Conservation (phyloP, 805 yeast species). For the Starmera amethionina region DNA sequence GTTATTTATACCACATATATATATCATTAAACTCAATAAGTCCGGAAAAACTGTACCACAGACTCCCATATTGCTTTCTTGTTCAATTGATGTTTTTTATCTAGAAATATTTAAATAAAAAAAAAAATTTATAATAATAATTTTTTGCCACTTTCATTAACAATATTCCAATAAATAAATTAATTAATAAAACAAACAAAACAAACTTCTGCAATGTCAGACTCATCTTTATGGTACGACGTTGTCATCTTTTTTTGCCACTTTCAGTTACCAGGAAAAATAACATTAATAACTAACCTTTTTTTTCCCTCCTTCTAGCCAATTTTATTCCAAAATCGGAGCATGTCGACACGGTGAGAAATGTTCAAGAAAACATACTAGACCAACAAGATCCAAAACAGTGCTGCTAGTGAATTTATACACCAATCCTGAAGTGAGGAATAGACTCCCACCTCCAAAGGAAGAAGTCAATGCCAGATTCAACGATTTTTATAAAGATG, state of each 20-base stretch:
- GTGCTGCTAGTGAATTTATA: slow-evolving; percentile 57
- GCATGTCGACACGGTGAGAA: slow-evolving; percentile 91
- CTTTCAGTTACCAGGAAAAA: too few species aligned
- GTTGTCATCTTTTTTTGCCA: not conserved
- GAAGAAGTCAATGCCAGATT: slow-evolving; percentile 36
- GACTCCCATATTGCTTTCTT: too few species aligned
- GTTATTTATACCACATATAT: too few species aligned
- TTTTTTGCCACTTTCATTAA: too few species aligned
- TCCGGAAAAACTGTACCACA: too few species aligned
- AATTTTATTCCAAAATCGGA: slow-evolving; percentile 75
- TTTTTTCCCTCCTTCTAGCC: slow-evolving; percentile 23
- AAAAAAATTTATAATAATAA: too few species aligned
- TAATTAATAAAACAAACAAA: not conserved
- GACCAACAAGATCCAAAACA: slow-evolving; percentile 57
- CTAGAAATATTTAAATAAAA: too few species aligned
- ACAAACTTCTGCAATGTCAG: slow-evolving; percentile 8
- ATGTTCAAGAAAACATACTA: slow-evolving; percentile 65
- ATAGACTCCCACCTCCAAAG: slow-evolving; percentile 16
- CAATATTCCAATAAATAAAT: too few species aligned
- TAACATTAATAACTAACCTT: not conserved
- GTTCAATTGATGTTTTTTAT: too few species aligned
- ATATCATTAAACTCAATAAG: too few species aligned
- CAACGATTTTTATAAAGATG: slow-evolving; percentile 59
- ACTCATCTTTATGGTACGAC: slow-evolving; percentile 11
- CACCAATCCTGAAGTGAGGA: slow-evolving; percentile 43